Conservation (phyloP, 305 asterid genomes). For the Plantago rigida region DNA sequence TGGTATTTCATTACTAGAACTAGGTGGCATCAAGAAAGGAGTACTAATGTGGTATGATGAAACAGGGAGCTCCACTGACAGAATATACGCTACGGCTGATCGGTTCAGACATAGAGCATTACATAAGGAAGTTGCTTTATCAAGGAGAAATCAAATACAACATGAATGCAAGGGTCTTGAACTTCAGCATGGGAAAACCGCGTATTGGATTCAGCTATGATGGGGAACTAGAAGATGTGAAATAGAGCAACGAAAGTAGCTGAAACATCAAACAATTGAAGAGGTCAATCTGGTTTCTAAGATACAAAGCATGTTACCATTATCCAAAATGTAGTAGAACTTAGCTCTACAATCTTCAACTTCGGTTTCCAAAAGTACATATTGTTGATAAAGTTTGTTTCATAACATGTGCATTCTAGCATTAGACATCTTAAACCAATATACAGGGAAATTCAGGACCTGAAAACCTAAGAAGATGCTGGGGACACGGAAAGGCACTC, state of each 20-base stretch:
- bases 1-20: not conserved
- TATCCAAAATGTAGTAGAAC: constrained; percentile 9
- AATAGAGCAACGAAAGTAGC: constrained; percentile 19
- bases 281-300: not conserved
- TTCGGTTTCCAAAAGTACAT: constrained; percentile 7
- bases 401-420: not conserved
- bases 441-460: constrained; percentile 9
- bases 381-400: not conserved
- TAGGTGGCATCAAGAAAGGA: not conserved
- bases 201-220: constrained; percentile 66
- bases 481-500: constrained; percentile 40
- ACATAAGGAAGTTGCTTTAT: constrained; percentile 67
- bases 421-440: not conserved
- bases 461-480: constrained; percentile 16
- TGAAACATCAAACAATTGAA: not conserved
- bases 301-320: not conserved
- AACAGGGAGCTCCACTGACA: constrained; percentile 83
- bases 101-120: constrained; percentile 82
- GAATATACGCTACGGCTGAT: constrained; percentile 86
- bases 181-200: constrained; percentile 96
- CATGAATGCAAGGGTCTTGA: constrained; percentile 78
- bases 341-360: not conserved
- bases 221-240: constrained; percentile 41
- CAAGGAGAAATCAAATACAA: constrained; percentile 71
- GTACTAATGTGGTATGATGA: not conserved